Evolutionary conservation across 352 stramenopile species (phyloP), one percentile per base, ranked within the genome.

Genomic region (Phytophthora nicotianae): DNA sequence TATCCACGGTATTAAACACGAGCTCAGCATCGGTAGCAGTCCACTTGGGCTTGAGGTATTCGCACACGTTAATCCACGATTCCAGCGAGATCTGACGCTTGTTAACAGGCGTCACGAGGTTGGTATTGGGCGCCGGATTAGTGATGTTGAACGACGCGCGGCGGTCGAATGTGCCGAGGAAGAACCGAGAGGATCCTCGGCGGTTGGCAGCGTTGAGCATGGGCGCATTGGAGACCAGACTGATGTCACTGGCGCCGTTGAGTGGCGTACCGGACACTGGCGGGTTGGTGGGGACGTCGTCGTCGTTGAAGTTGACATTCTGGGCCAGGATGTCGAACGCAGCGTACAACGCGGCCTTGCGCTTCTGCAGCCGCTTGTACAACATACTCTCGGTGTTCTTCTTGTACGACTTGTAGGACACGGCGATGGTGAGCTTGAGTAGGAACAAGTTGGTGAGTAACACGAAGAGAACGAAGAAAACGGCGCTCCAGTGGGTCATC

Each of bases 351-450:
- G 86, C 86, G 0, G 85, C 83, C 52, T 94, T 94, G 42, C 83
- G 86, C 65, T 94, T 94, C 70, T 94, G 83, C 41, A 94, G 66
- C 0, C 83, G 79, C 68, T 94, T 94, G 77, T 84, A 92, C 7
- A 94, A 65, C 83, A 92, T 94, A 45, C 71, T 86, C 53, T 94
- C 86, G 1, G 81, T 94, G 72, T 94, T 86, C 21, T 89, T 79
- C 71, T 91, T 91, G 81, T 94, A 94, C 19, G 81, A 90, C 52
- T 85, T 83, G 69, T 92, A 94, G 14, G 81, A 91, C 19, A 91
- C 86, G 56, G 86, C 82, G 50, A 94, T 94, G 23, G 83, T 91
- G 54, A 94, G 80, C 69, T 94, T 94, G 68, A 88, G 68, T 20
- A 94, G 59, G 59, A 94, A 94, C 13, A 93, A 62, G 62, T 90